These are phyloP conservation scores for Nicotiana noctiflora DNA, from an alignment of 257 asterid species.

Conservation along the genomic window DNA sequence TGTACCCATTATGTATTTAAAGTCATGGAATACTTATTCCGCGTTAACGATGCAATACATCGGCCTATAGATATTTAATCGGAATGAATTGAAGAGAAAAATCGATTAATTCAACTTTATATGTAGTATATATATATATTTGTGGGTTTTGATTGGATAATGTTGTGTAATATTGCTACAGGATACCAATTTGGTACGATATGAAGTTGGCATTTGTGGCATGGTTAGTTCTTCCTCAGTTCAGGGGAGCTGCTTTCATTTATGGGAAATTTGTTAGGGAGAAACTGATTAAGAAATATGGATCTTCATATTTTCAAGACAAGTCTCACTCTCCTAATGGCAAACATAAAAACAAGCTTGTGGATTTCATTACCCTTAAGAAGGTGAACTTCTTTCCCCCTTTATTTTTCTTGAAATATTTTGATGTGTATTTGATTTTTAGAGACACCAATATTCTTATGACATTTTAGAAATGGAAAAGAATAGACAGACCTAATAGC, in stretches of 20 bases:
- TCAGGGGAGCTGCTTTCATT: constrained; percentile 73
- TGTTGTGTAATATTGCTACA: not conserved
- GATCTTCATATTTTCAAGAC: constrained; percentile 13
- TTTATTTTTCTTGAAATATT: not conserved
- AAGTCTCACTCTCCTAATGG: constrained; percentile 17
- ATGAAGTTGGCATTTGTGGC: constrained; percentile 64
- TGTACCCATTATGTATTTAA: too few relatives aligned
- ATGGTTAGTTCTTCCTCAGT: constrained; percentile 80
- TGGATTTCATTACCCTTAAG: constrained; percentile 36
- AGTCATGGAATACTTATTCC: too few relatives aligned
- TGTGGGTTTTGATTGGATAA: not conserved
- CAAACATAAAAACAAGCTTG: constrained; percentile 38
- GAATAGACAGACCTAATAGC: too few relatives aligned
- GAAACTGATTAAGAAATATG: constrained; percentile 45
- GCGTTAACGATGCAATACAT: too few relatives aligned
- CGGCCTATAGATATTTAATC: too few relatives aligned
- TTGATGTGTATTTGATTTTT: too few relatives aligned
- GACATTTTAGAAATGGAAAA: too few relatives aligned
- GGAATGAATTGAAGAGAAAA: not conserved
- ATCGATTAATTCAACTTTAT: not conserved
- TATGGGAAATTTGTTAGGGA: constrained; percentile 67
- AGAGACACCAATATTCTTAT: too few relatives aligned
- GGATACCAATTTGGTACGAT: constrained; percentile 80
- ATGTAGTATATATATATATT: not conserved
- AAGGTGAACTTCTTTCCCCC: constrained; percentile 22